phyloP scores from a whole-genome alignment of 1,284 basidiomycete species.

The Puccinia triticina region DNA sequence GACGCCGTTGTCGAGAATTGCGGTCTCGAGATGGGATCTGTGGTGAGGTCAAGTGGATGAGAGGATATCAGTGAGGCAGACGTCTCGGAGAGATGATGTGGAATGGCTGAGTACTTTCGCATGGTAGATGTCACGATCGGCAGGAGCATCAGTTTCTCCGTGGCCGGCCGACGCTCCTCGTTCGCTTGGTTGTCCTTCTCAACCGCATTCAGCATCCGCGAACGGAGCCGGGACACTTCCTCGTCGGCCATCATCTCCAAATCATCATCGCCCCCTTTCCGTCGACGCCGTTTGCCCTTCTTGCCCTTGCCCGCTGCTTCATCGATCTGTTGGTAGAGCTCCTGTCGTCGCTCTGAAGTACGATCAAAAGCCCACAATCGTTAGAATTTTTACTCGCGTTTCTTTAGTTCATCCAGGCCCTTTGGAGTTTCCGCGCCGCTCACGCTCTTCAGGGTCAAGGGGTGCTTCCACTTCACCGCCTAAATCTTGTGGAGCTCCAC shows the following conservation, averaged over 20 bases:
- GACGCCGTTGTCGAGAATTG: conserved; percentile 92
- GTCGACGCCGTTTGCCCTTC: conserved; percentile 37
- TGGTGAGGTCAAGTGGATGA: not conserved
- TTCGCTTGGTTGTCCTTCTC: conserved; percentile 83
- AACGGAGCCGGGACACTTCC: conserved; percentile 79
- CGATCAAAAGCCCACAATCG: conserved; percentile 56
- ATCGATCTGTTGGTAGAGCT: conserved; percentile 45
- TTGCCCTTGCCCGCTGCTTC: conserved; percentile 46
- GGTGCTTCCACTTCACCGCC: not conserved
- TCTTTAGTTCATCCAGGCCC: too few species aligned
- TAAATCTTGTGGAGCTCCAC: not conserved
- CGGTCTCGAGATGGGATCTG: conserved; percentile 79
- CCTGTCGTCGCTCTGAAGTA: conserved; percentile 53
- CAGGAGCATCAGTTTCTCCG: conserved; percentile 80
- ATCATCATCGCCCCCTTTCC: conserved; percentile 58
- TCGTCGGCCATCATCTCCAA: conserved; percentile 89
- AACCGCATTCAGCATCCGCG: conserved; percentile 83
- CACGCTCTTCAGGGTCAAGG: conserved; percentile 43
- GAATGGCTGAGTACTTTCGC: conserved; percentile 71
- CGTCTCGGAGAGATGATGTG: conserved; percentile 15
- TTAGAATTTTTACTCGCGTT: too few species aligned
- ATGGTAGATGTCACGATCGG: conserved; percentile 88
- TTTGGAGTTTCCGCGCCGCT: not conserved
- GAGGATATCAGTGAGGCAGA: not conserved
- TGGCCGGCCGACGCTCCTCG: conserved; percentile 78